These are phyloP conservation scores for Miscanthus sacchariflorus DNA, from an alignment of 202 grass and related monocot genomes.

Conservation along the genomic window DNA sequence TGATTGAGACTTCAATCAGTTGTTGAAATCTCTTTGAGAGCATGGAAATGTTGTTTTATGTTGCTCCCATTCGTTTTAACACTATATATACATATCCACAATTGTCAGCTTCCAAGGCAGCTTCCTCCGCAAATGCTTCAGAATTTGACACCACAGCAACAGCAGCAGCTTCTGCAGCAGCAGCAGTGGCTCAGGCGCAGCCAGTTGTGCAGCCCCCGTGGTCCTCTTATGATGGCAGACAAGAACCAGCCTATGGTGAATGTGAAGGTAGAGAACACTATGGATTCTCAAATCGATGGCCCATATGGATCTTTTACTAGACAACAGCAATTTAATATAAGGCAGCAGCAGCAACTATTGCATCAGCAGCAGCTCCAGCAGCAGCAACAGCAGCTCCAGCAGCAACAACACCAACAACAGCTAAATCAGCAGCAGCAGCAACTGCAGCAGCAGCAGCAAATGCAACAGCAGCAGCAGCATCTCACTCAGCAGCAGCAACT, in stretches of 20 bases:
- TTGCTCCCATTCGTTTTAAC: constrained; percentile 7
- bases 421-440: constrained; percentile 43
- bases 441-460: constrained; percentile 36
- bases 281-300: constrained; percentile 70
- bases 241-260: constrained; percentile 74
- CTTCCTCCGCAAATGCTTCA: constrained; percentile 73
- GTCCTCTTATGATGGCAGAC: constrained; percentile 73
- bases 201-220: constrained; percentile 75
- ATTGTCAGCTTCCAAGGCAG: constrained; percentile 71
- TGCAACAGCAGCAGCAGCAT: constrained; percentile 56
- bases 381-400: constrained; percentile 45
- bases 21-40: neutral
- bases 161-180: constrained; percentile 66
- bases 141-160: constrained; percentile 72
- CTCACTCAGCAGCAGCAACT: constrained; percentile 41
- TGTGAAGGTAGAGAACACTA: constrained; percentile 87
- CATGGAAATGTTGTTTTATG: neutral
- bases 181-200: constrained; percentile 74
- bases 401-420: constrained; percentile 58
- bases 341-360: constrained; percentile 65
- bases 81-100: constrained; percentile 7
- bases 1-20: neutral
- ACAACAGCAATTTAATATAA: constrained; percentile 63
- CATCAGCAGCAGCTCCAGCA: constrained; percentile 47
- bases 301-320: constrained; percentile 54